phyloP scores from a whole-genome alignment of 140 eudicot genomes.

The Erigeron philadelphicus region DNA sequence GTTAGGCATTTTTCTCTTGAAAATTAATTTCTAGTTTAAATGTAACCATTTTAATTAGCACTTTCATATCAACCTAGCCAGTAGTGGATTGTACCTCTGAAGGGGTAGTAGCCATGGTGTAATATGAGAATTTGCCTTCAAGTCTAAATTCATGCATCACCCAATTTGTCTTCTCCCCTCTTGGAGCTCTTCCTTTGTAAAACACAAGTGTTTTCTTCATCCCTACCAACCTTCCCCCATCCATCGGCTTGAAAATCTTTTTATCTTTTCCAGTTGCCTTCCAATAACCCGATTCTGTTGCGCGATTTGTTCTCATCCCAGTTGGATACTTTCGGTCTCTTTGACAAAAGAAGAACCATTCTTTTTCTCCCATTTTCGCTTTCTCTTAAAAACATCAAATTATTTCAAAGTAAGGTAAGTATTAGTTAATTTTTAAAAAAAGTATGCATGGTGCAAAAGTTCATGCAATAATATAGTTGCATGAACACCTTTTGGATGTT shows the following conservation, averaged over 20 bases:
- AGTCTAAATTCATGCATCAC: constrained; percentile 56
- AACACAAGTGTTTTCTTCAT: constrained; percentile 60
- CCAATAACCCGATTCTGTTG: constrained; percentile 55
- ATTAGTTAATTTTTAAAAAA: background rate
- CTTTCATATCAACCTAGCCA: too few species aligned
- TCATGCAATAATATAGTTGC: background rate
- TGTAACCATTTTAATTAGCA: constrained; percentile 9
- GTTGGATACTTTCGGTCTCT: constrained; percentile 53
- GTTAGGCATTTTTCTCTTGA: background rate
- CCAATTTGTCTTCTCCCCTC: constrained; percentile 55
- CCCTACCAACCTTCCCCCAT: constrained; percentile 30
- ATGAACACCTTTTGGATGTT: background rate
- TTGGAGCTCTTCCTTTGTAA: constrained; percentile 53
- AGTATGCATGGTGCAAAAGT: background rate
- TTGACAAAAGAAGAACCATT: constrained; percentile 51
- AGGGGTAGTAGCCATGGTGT: constrained; percentile 27
- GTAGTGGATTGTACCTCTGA: constrained; percentile 16
- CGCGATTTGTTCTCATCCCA: constrained; percentile 54
- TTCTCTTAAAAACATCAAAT: constrained; percentile 21
- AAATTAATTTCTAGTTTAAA: constrained; percentile 11
- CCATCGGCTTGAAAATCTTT: constrained; percentile 30
- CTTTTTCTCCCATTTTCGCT: constrained; percentile 58
- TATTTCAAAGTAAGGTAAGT: background rate
- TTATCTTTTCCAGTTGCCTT: constrained; percentile 58
- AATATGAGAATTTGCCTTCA: constrained; percentile 45